Percentiles rank a stretch among this genome's conserved stretches.
Evolutionary conservation across 331 rosid genomes (phyloP).

Genomic region (Acacia pycnantha): DNA sequence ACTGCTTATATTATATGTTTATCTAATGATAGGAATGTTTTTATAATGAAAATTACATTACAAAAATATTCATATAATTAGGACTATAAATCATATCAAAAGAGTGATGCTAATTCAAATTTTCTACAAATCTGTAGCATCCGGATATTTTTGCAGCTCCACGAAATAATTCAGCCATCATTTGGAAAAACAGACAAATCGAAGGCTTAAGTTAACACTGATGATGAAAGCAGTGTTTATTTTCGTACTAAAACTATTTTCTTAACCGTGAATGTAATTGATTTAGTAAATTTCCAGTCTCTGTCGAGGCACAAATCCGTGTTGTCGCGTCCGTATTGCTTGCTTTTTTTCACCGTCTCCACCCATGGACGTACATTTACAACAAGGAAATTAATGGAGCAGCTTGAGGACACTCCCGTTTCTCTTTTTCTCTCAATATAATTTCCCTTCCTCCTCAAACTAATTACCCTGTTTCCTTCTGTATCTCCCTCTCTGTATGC

Average conservation of each 20-base stretch:
- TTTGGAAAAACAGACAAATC: neutral
- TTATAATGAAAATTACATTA: too few relatives aligned
- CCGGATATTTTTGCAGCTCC: neutral
- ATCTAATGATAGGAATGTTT: too few relatives aligned
- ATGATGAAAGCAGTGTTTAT: neutral
- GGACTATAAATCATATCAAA: too few relatives aligned
- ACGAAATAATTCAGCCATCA: neutral
- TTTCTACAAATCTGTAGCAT: neutral
- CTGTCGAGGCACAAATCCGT: neutral
- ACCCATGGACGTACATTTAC: slow-evolving; percentile 12
- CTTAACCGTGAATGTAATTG: neutral
- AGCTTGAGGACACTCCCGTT: slow-evolving; percentile 25
- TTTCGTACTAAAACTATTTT: neutral
- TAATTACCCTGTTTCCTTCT: neutral
- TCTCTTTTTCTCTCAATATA: slow-evolving; percentile 15
- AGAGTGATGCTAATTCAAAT: too few relatives aligned
- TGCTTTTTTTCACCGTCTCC: neutral
- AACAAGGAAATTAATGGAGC: slow-evolving; percentile 23
- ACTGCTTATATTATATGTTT: too few relatives aligned
- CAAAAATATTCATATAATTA: too few relatives aligned
- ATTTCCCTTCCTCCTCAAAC: slow-evolving; percentile 17
- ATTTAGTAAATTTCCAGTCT: neutral
- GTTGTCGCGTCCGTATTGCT: neutral
- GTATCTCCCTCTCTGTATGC: neutral
- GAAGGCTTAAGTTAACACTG: neutral